Conservation (phyloP, 371 early-diverging fungal species). For the Actinomucor elegans region DNA sequence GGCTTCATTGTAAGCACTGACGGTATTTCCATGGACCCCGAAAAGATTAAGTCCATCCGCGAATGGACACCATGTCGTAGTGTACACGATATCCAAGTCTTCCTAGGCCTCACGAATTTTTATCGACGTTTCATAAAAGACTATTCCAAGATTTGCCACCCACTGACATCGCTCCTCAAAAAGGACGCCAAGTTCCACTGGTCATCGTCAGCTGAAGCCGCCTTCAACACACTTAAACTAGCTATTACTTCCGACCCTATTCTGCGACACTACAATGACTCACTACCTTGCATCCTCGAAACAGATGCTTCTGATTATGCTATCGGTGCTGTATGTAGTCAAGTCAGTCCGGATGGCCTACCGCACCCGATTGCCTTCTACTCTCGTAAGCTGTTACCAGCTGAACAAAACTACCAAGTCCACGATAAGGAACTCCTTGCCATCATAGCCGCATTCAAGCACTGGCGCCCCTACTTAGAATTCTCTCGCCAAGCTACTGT, state of each 20-base stretch:
- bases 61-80: constrained; percentile 31
- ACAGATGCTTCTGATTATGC: constrained; percentile 53
- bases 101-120: constrained; percentile 61
- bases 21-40: constrained; percentile 30
- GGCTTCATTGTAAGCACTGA: constrained; percentile 33
- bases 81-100: constrained; percentile 37
- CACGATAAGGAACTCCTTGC: constrained; percentile 55
- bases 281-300: constrained; percentile 35
- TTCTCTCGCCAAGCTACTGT: constrained; percentile 23
- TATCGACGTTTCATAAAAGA: too few species aligned
- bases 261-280: constrained; percentile 19
- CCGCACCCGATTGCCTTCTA: constrained; percentile 42
- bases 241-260: constrained; percentile 32
- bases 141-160: too few species aligned
- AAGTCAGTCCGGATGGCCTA: constrained; percentile 20
- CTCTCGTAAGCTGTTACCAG: constrained; percentile 26
- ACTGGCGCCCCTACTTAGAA: constrained; percentile 47
- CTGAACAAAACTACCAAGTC: constrained; percentile 45
- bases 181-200: constrained; percentile 35
- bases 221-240: constrained; percentile 42
- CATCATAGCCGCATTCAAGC: constrained; percentile 34
- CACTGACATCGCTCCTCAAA: too few species aligned
- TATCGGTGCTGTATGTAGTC: constrained; percentile 45
- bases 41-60: constrained; percentile 31
- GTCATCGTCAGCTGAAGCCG: constrained; percentile 16